Percentiles rank a stretch among this genome's conserved stretches.
These are phyloP conservation scores for Extremus antarcticus DNA, from an alignment of 495 filamentous ascomycete species.

Conservation along the genomic window DNA sequence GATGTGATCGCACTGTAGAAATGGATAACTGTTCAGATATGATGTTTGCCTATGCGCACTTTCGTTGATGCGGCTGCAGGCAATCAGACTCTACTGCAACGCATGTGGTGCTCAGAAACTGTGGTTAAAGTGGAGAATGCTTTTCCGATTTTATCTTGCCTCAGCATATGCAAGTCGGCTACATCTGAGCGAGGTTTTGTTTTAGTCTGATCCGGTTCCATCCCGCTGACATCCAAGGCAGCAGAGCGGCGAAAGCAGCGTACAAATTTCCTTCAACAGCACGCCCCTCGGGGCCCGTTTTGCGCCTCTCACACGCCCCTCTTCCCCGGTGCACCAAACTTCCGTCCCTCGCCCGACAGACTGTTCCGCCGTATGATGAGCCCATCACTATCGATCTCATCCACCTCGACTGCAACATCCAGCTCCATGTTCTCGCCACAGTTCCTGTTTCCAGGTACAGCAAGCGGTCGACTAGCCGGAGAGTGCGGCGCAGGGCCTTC, in stretches of 20 bases:
- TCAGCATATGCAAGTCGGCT: background rate
- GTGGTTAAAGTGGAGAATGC: background rate
- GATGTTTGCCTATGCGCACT: too few relatives aligned
- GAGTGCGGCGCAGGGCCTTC: slow-evolving; percentile 1
- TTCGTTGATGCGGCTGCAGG: too few relatives aligned
- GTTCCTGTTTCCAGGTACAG: background rate
- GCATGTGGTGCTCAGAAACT: too few relatives aligned
- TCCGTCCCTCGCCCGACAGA: background rate
- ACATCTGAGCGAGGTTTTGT: background rate
- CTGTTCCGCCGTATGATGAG: slow-evolving; percentile 8
- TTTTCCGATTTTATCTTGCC: background rate
- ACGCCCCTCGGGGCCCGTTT: background rate
- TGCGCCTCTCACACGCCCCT: background rate
- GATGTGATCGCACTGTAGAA: too few relatives aligned
- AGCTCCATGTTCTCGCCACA: slow-evolving; percentile 18
- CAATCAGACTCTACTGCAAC: too few relatives aligned
- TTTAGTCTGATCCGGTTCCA: too few relatives aligned
- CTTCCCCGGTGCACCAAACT: background rate
- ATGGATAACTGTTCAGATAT: too few relatives aligned
- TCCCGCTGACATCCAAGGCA: background rate
- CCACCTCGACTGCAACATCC: slow-evolving; percentile 14
- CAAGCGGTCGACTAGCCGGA: slow-evolving; percentile 3
- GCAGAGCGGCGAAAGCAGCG: too few relatives aligned
- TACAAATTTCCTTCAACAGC: too few relatives aligned
- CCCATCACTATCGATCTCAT: slow-evolving; percentile 13